Conservation (phyloP, 176 grass and related monocot species). For the Stipa capillata region DNA sequence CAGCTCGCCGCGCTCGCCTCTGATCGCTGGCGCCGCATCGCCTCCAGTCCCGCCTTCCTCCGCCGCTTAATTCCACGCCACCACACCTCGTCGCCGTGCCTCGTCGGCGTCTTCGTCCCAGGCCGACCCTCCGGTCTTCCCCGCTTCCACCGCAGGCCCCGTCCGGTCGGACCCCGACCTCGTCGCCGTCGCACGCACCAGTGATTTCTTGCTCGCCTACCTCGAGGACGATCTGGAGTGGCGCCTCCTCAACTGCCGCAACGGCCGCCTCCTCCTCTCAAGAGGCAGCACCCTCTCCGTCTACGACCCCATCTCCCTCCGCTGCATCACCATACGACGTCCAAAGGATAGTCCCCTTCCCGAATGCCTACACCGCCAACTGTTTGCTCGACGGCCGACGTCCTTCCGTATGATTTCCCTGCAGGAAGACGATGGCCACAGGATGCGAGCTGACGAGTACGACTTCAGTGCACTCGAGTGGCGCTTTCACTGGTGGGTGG, state of each 20-base stretch:
- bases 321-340: background rate
- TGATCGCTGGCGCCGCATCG: background rate
- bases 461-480: background rate
- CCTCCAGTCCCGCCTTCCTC: background rate
- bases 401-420: constrained; percentile 5
- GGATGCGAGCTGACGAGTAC: constrained; percentile 1
- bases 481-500: background rate
- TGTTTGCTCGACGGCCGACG: background rate
- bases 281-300: background rate
- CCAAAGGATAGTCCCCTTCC: background rate
- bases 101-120: background rate
- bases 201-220: constrained; percentile 1
- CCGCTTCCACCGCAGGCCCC: background rate
- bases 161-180: constrained; percentile 17
- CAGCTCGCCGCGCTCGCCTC: background rate
- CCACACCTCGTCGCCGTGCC: background rate
- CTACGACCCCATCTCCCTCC: background rate
- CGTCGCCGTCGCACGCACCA: background rate
- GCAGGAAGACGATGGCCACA: background rate
- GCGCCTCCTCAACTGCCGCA: background rate
- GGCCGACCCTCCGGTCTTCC: background rate
- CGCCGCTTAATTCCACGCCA: background rate
- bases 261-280: background rate
- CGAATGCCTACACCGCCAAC: background rate
- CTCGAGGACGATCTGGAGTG: constrained; percentile 7